Conservation (phyloP, 2,329 filamentous ascomycete genomes). For the Phyllosticta ampelicida region DNA sequence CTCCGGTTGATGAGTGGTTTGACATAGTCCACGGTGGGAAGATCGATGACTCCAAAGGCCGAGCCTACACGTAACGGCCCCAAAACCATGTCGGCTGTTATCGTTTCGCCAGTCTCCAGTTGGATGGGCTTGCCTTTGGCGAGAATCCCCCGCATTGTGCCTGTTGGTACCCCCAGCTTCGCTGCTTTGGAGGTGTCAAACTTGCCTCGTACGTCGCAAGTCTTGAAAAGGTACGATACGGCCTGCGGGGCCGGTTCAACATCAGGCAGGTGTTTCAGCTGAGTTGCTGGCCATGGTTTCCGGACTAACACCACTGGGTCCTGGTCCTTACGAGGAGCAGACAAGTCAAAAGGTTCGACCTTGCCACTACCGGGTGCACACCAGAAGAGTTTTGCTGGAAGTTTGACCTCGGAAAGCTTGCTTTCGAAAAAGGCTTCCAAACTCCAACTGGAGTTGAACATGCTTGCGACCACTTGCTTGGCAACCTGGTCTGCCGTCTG, state of each 20-base stretch:
- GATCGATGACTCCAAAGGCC: conserved; percentile 69
- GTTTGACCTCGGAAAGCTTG: conserved; percentile 53
- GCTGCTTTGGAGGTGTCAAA: conserved; percentile 60
- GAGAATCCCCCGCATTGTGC: conserved; percentile 49
- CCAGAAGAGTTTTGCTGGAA: conserved; percentile 61
- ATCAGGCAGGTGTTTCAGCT: conserved; percentile 53
- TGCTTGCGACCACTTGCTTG: conserved; percentile 56
- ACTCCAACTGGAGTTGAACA: conserved; percentile 71
- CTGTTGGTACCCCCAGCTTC: conserved; percentile 52
- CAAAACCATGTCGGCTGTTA: conserved; percentile 83
- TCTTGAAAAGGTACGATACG: conserved; percentile 76
- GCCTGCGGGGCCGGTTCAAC: conserved; percentile 56
- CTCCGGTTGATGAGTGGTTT: conserved; percentile 55
- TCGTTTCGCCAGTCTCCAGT: conserved; percentile 52
- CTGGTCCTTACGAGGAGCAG: conserved; percentile 35
- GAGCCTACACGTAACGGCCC: conserved; percentile 54
- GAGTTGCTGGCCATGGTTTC: conserved; percentile 66
- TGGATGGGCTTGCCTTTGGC: conserved; percentile 52
- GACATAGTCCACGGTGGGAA: conserved; percentile 62
- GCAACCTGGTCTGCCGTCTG: conserved; percentile 40
- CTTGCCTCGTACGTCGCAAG: conserved; percentile 63
- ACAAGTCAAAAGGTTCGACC: conserved; percentile 49
- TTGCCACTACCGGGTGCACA: conserved; percentile 50
- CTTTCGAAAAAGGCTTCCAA: conserved; percentile 59
- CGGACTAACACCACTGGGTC: conserved; percentile 65